Percentiles rank a stretch among this genome's conserved stretches.
Evolutionary conservation across 495 filamentous ascomycete genomes (phyloP).

Genomic region (Venustampulla echinocandica): DNA sequence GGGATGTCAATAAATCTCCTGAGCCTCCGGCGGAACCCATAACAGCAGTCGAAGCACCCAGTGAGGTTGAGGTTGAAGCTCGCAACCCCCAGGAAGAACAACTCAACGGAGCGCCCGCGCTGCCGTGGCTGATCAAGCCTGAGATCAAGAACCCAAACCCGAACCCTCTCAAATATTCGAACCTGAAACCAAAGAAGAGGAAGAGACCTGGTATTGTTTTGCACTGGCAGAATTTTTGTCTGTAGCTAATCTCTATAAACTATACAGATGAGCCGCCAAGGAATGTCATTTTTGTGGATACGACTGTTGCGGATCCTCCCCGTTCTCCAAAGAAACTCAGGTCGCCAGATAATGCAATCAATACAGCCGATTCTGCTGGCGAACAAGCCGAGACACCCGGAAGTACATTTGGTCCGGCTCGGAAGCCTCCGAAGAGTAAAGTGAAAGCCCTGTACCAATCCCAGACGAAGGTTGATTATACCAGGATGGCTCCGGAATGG

Average conservation of each 20-base stretch:
- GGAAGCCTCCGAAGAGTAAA: not conserved
- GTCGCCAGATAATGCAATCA: too few species aligned
- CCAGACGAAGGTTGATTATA: not conserved
- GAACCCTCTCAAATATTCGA: not conserved
- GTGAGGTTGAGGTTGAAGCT: too few species aligned
- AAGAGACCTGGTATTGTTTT: constrained; percentile 3
- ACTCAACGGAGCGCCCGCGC: not conserved
- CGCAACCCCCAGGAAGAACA: not conserved
- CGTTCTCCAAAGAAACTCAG: too few species aligned
- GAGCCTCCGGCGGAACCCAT: too few species aligned
- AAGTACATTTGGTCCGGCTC: too few species aligned
- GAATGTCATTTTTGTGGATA: too few species aligned
- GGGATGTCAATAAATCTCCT: too few species aligned
- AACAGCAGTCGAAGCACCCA: too few species aligned
- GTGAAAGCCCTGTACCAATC: not conserved
- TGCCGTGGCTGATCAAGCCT: not conserved
- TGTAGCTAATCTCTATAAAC: not conserved
- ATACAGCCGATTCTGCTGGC: too few species aligned
- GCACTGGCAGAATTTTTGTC: not conserved
- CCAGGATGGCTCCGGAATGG: constrained; percentile 1
- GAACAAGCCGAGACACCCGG: too few species aligned
- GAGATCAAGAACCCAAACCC: not conserved
- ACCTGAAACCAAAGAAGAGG: constrained; percentile 1
- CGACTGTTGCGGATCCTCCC: too few species aligned
- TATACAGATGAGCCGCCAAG: too few species aligned